Base-by-base conservation (phyloP, 2,329 filamentous ascomycete species). In the Nigrograna mackinnonii region DNA sequence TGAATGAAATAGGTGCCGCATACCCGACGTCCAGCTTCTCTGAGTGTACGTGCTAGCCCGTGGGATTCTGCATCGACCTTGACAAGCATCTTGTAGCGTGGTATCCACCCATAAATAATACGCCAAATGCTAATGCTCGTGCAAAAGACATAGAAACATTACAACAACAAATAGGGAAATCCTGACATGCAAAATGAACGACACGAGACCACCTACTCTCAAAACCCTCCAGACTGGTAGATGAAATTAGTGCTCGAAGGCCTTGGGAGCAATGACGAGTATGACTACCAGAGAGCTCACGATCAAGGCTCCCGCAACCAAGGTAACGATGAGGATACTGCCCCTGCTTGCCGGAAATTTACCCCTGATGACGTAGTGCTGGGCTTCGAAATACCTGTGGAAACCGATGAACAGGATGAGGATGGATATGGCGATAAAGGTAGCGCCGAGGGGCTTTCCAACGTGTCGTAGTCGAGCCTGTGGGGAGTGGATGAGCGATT, bases 331-430 rank as follows among this genome's bases (percentile, higher is more conserved):
- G 35, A 89, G 73, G 33, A 94, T 82, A 17, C 87, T 89, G 4
- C 87, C 87, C 50, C 89, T 77, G 54, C 85, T 87, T 6, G 88
- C 87, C 0, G 88, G 87, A 56, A 91, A 91, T 66, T 91, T 91
- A 55, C 88, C 87, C 49, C 80, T 73, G 46, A 92, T 85, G 18
- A 94, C 81, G 80, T 89, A 94, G 57, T 87, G 79, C 70, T 94
- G 89, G 17, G 81, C 79, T 62, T 89, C 83, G 55, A 89, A 85
- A 66, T 90, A 94, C 39, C 89, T 77, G 60, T 87, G 84, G 65
- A 90, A 91, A 5, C 89, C 89, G 39, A 92, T 75, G 41, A 88
- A 76, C 42, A 94, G 74, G 44, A 90, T 83, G 30, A 92, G 57
- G 45, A 92, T 89, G 54, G 84, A 84, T 54, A 92, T 86, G 28